Evolutionary conservation across 192 early-diverging fungal genomes (phyloP), one percentile per base, ranked within the genome.

Genomic region (Backusella macrospora): DNA sequence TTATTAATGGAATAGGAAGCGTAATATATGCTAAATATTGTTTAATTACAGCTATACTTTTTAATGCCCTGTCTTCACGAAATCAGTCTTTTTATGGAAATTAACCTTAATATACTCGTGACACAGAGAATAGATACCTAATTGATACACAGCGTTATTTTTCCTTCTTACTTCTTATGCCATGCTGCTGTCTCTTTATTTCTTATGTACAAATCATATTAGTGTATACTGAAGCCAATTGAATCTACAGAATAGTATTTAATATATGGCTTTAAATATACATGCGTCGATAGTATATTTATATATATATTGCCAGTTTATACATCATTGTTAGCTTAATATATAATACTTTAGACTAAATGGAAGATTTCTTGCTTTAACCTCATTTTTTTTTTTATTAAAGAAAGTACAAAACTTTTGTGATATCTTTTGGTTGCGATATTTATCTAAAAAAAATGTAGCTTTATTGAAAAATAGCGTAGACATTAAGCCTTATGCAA

Each of bases 41-140:
- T 59, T 59, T 59, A 59, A 59, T 59, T 59, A 21, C 52, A 59
- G 18, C 52, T 59, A 59, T 59, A 59, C 52, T 59, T 59, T 59
- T 59, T 59, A 59, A 59, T 59, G 52, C 23, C 26, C 52, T 59
- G 52, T 59, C 52, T 59, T 59, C 52, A 59, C 52, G 26, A 59
- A 59, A 59, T 59, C 26, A 23, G 26, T 9, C 52, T 59, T 59
- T 26, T 59, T 59, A 26, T 59, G 23, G 52, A 12, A 59, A 59
- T 59, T 59, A 59, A n/a, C 26, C 52, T 59, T 59, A 59, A 59
- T 59, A 59, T 23, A 59, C 12, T 26, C 26, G 52, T 59, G 21
- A 59, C 52, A 26, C 26, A 1, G 10, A 23, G 52, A 59, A 12
- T 12, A 9, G 13, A 10, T 59, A 21, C 12, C 21, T 59, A 59